A percentile compares a stretch with the other conserved stretches of the same genome.
Evolutionary conservation across 306 rosid genomes (phyloP).

Genomic region (Gynostemma pentaphyllum): DNA sequence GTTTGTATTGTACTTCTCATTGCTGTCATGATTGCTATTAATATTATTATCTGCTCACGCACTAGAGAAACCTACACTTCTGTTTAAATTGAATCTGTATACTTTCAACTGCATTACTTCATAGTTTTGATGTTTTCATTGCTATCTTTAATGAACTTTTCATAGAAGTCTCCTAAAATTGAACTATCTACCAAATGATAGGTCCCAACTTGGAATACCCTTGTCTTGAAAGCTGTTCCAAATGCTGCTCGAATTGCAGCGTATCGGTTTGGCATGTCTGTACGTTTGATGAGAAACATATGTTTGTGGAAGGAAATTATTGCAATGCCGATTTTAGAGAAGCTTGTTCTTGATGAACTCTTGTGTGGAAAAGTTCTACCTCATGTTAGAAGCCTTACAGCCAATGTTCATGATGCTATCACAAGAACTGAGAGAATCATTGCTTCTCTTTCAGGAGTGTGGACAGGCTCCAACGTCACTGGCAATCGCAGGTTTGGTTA

Average conservation of each 20-base stretch:
- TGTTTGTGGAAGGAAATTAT: conserved; percentile 84
- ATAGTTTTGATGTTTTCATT: background rate
- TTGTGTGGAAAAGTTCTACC: conserved; percentile 73
- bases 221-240: conserved; percentile 67
- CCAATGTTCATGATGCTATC: conserved; percentile 78
- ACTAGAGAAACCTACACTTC: background rate
- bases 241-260: conserved; percentile 85
- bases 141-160: background rate
- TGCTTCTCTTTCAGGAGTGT: conserved; percentile 68
- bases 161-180: background rate
- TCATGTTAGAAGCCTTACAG: conserved; percentile 61
- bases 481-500: conserved; percentile 51
- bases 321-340: conserved; percentile 64
- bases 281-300: conserved; percentile 78
- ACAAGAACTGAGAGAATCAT: conserved; percentile 79
- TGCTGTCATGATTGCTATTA: background rate
- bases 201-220: conserved; percentile 91
- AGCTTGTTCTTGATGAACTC: conserved; percentile 86
- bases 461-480: conserved; percentile 65
- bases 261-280: conserved; percentile 76
- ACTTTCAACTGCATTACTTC: background rate
- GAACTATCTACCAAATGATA: conserved; percentile 8
- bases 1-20: background rate
- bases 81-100: background rate
- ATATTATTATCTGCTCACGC: background rate